phyloP scores from a whole-genome alignment of 768 basidiomycete genomes.

The Naganishia onofrii region DNA sequence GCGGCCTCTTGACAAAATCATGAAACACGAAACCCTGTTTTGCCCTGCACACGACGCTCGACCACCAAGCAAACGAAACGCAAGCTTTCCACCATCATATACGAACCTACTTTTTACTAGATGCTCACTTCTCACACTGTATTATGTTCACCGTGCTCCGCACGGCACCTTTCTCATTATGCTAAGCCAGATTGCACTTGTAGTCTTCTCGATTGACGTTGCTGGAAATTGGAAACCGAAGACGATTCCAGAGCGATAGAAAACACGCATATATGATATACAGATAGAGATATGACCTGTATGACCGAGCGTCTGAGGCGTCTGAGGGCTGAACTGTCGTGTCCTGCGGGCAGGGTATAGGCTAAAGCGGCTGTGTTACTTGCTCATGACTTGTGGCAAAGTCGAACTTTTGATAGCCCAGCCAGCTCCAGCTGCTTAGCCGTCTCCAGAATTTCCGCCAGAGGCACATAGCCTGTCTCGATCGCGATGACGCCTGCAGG shows the following conservation, averaged over 20 bases:
- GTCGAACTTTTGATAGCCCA: no score
- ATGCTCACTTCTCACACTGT: conserved; percentile 12
- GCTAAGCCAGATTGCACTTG: no score
- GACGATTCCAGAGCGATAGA: no score
- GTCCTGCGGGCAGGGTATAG: no score
- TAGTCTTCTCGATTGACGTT: no score
- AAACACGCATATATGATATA: no score
- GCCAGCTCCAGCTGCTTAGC: no score
- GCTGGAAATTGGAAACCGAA: no score
- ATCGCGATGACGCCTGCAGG: conserved; percentile 8
- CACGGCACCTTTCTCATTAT: neutral
- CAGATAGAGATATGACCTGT: no score
- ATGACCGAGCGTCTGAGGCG: no score
- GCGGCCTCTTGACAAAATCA: neutral
- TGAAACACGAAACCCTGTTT: neutral
- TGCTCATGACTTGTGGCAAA: no score
- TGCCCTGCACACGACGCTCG: neutral
- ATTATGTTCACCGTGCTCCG: neutral
- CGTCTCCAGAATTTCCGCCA: neutral
- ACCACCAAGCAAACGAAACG: neutral
- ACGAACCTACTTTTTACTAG: neutral
- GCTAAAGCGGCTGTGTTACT: neutral
- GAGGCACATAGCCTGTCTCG: neutral
- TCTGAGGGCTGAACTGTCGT: no score
- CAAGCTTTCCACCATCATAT: neutral